A percentile compares a stretch with the other conserved stretches of the same genome.
Evolutionary conservation across 2,329 filamentous ascomycete genomes (phyloP).

Genomic region (Chaetomium olivaceum): DNA sequence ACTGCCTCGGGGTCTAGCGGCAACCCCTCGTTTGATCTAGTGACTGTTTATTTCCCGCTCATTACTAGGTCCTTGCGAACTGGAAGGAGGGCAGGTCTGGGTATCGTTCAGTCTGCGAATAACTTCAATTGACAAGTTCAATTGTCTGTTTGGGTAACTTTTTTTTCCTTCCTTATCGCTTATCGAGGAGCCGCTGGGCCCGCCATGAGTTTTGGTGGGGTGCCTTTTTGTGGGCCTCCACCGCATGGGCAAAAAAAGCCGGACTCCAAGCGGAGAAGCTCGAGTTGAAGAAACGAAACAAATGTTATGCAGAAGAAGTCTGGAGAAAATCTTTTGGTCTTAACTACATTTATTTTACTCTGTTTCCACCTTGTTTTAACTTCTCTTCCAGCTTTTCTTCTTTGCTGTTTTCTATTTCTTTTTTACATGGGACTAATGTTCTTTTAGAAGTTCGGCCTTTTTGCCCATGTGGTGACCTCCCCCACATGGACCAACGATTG

Average conservation of each 20-base stretch:
- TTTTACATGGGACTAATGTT: too few species aligned
- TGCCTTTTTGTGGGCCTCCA: neutral
- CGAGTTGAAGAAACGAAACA: too few species aligned
- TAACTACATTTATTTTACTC: too few species aligned
- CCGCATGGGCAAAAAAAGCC: too few species aligned
- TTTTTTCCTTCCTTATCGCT: slow-evolving; percentile 33
- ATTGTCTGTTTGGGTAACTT: slow-evolving; percentile 18
- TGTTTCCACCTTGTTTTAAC: too few species aligned
- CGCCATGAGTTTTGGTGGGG: neutral
- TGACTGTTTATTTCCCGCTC: neutral
- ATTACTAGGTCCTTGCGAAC: slow-evolving; percentile 7
- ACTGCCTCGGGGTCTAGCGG: slow-evolving; percentile 11
- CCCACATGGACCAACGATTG: neutral
- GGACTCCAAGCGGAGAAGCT: too few species aligned
- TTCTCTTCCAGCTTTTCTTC: too few species aligned
- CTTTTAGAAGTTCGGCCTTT: neutral
- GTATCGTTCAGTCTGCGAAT: slow-evolving; percentile 2
- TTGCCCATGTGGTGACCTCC: neutral
- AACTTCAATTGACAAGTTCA: slow-evolving; percentile 9
- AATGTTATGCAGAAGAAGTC: too few species aligned
- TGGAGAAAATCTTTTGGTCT: too few species aligned
- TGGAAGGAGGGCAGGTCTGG: neutral
- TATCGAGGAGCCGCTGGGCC: slow-evolving; percentile 24
- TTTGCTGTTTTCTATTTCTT: too few species aligned
- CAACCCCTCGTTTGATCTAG: slow-evolving; percentile 5